Evolutionary conservation across 2,329 filamentous ascomycete genomes (phyloP).

Genomic region (Dendryphion nanum): DNA sequence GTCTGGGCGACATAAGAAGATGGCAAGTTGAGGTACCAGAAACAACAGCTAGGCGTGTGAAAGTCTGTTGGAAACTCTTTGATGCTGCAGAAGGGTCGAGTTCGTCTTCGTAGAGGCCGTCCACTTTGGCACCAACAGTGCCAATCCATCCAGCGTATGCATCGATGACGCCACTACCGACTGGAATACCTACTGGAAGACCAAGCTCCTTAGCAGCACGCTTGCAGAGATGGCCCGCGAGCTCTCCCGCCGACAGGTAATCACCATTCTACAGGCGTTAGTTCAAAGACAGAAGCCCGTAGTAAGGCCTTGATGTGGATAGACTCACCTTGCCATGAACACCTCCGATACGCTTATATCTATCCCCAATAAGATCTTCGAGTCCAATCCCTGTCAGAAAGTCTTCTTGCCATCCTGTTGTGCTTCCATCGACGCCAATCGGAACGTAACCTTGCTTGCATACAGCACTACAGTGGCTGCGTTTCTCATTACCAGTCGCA

Average conservation of each 20-base stretch:
- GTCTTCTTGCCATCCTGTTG: conserved; percentile 97
- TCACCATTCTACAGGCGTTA: too few species aligned
- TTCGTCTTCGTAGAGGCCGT: too few species aligned
- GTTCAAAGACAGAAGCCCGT: too few species aligned
- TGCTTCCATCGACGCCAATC: conserved; percentile 93
- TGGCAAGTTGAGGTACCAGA: not conserved
- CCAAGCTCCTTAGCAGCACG: not conserved
- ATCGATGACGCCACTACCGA: not conserved
- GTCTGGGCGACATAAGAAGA: not conserved
- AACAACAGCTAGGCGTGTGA: not conserved
- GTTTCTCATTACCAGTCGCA: conserved; percentile 85
- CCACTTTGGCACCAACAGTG: not conserved
- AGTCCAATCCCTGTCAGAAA: conserved; percentile 86
- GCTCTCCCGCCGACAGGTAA: too few species aligned
- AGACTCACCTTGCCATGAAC: too few species aligned
- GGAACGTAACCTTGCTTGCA: conserved; percentile 98
- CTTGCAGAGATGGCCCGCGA: too few species aligned
- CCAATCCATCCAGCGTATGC: not conserved
- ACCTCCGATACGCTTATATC: conserved; percentile 91
- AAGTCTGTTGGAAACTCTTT: not conserved
- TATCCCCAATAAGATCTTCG: conserved; percentile 76
- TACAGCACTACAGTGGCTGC: conserved; percentile 93
- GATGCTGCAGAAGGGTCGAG: too few species aligned
- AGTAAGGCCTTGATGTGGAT: too few species aligned
- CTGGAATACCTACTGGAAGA: not conserved